Base-by-base conservation (phyloP, 2,329 filamentous ascomycete species). In the Fusarium sp. region DNA sequence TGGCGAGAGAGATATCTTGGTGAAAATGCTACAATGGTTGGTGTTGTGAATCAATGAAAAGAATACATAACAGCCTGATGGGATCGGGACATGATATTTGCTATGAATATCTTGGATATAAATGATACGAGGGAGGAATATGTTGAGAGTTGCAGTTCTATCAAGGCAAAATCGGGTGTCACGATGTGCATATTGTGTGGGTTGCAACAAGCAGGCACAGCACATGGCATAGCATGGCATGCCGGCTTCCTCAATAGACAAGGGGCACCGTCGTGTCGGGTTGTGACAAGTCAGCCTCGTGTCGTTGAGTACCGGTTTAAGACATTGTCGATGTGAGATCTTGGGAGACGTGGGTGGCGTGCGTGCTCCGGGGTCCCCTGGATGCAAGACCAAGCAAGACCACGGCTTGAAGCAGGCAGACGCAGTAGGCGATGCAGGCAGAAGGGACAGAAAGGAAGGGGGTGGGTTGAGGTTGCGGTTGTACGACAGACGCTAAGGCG, bases 401-500 rank as follows among this genome's bases (percentile, higher is more conserved):
- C 16, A 50, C 45, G 45, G 45, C 25, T 30, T 30, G 45, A 37
- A 14, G 54, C 45, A 66, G 66, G 56, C 64, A 48, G 43, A 48
- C 43, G 43, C 43, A 43, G 41, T 43, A 43, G 41, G 41, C 11
- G 35, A 50, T n/a, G 45, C 45, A 50, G 25, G 45, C 45, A 50
- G 30, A 18, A 25, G 27, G 23, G 45, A 50, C 45, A 50, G 45
- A 50, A 50, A 11, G 25, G 61, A 64, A 73, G 35, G 63, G 63
- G 52, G 68, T 74, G 74, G 73, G 67, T 64, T 75, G 75, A 68
- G 61, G 66, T 67, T 74, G 68, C 74, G 62, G 74, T 70, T 75
- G 77, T 78, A 77, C 61, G 41, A 78, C 77, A 50, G 50, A 73
- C 74, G 72, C 77, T 79, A 79, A 70, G 68, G 67, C 66, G 58